Conservation (phyloP, 169 alveolate species). For the Perkinsus chesapeaki region DNA sequence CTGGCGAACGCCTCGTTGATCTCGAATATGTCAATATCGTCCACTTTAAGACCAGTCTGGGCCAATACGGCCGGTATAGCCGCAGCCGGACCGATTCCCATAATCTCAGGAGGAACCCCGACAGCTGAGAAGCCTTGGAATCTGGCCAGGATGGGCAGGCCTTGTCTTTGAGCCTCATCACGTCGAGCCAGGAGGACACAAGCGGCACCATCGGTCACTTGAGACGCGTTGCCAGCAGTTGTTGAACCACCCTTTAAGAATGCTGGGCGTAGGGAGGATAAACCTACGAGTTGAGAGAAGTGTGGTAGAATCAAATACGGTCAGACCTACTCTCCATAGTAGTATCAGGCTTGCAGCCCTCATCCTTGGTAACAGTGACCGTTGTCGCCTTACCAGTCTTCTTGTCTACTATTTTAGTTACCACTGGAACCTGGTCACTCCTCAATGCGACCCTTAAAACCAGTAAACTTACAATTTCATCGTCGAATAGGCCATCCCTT, state of each 20-base stretch:
- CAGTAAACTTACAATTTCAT: slow-evolving; percentile 32
- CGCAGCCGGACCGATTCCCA: slow-evolving; percentile 88
- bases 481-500: slow-evolving; percentile 36
- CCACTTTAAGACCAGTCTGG: slow-evolving; percentile 58
- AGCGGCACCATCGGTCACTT: slow-evolving; percentile 87
- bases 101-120: slow-evolving; percentile 83
- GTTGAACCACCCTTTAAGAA: slow-evolving; percentile 78
- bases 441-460: not conserved
- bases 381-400: not conserved
- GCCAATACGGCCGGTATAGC: slow-evolving; percentile 81
- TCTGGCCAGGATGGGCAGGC: slow-evolving; percentile 66
- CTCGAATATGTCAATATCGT: slow-evolving; percentile 80
- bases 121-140: slow-evolving; percentile 70
- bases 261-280: slow-evolving; percentile 62
- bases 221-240: slow-evolving; percentile 84
- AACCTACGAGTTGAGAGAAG: not conserved
- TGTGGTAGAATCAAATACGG: not conserved
- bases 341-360: slow-evolving; percentile 26
- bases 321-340: not conserved
- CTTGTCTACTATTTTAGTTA: not conserved
- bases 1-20: slow-evolving; percentile 89
- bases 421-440: not conserved
- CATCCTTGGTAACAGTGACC: slow-evolving; percentile 37
- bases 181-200: slow-evolving; percentile 74
- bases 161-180: slow-evolving; percentile 57